phyloP scores from a whole-genome alignment of 169 alveolate species.

The Cryptosporidium parvum region DNA sequence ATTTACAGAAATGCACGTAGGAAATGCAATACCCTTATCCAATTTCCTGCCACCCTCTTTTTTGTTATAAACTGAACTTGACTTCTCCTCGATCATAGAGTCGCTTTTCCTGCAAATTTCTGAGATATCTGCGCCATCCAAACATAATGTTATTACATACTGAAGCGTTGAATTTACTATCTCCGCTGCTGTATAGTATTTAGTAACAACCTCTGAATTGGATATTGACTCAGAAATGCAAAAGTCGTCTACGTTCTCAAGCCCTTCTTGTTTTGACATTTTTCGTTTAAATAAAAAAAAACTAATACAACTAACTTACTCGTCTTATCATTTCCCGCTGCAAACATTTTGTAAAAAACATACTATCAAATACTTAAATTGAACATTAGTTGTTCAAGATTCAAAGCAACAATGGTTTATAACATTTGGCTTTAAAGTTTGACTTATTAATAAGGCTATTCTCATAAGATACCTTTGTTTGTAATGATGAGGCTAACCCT shows the following conservation, averaged over 20 bases:
- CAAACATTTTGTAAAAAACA: background rate
- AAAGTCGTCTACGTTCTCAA: background rate
- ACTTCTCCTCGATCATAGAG: slow-evolving; percentile 82
- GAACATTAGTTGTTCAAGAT: no score
- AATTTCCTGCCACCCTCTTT: slow-evolving; percentile 86
- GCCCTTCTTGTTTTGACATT: background rate
- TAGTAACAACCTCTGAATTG: slow-evolving; percentile 84
- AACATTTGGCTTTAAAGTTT: no score
- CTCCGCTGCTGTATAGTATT: slow-evolving; percentile 86
- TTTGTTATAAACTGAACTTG: slow-evolving; percentile 76
- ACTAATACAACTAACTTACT: background rate
- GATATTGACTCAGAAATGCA: slow-evolving; percentile 45
- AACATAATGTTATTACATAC: slow-evolving; percentile 78
- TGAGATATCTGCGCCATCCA: slow-evolving; percentile 86
- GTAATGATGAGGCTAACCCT: background rate
- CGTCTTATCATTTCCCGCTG: slow-evolving; percentile 14
- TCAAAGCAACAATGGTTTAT: background rate
- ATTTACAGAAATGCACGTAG: slow-evolving; percentile 95
- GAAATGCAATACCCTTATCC: slow-evolving; percentile 97
- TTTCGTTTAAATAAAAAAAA: background rate
- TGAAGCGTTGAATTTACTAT: slow-evolving; percentile 83
- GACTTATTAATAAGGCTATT: background rate
- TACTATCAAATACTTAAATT: no score
- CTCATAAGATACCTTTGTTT: background rate
- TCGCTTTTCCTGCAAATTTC: slow-evolving; percentile 84